A percentile compares a stretch with the other conserved stretches of the same genome.
Conservation (phyloP, 768 basidiomycete genomes). For the Amanita inopinata region DNA sequence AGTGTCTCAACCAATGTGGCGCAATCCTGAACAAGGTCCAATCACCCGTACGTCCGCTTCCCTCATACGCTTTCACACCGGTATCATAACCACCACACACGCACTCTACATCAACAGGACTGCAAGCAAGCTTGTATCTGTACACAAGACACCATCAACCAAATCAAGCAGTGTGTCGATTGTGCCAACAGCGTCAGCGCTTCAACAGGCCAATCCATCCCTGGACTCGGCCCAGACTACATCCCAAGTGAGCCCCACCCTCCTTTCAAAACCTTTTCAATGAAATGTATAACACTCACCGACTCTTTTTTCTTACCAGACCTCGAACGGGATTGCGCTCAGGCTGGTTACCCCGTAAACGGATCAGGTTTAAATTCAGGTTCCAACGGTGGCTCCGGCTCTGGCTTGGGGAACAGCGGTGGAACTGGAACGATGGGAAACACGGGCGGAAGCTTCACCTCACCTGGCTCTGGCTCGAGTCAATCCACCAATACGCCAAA, state of each 20-base stretch:
- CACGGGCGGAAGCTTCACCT: background rate
- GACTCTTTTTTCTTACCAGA: background rate
- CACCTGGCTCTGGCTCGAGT: background rate
- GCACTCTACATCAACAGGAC: background rate
- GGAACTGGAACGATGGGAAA: background rate
- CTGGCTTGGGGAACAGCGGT: too few species aligned
- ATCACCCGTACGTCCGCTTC: background rate
- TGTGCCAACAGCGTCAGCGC: background rate
- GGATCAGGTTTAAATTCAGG: background rate
- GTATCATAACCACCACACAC: background rate
- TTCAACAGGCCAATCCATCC: background rate
- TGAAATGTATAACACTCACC: background rate
- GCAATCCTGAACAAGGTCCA: background rate
- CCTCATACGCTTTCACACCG: background rate
- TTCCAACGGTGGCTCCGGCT: background rate
- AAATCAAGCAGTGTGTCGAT: background rate
- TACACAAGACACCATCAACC: background rate
- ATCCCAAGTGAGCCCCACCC: background rate
- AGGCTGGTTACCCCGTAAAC: slow-evolving; percentile 4
- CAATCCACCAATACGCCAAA: background rate
- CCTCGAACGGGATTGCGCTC: background rate
- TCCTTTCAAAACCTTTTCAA: background rate
- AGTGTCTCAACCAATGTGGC: slow-evolving; percentile 1
- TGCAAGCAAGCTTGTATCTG: slow-evolving; percentile 2
- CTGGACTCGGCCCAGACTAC: background rate